Conservation (phyloP, 1,139 yeast species). For the Zhuliangozyma blackwelliae region DNA sequence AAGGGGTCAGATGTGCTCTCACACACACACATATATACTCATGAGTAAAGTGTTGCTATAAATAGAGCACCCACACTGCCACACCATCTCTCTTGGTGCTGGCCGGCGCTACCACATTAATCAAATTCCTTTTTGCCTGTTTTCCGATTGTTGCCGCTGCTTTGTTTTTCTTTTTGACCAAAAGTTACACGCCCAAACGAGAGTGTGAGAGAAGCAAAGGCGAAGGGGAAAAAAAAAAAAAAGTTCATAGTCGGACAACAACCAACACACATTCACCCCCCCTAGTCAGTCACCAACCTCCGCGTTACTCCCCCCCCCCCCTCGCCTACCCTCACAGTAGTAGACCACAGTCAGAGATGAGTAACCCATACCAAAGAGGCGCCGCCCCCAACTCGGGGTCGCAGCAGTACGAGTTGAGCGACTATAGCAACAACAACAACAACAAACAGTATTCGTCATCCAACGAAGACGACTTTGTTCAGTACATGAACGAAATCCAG, state of each 20-base stretch:
- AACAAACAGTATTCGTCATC: constrained; percentile 14
- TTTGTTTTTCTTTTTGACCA: neutral
- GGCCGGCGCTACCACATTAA: too few species aligned
- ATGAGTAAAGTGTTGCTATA: too few species aligned
- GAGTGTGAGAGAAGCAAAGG: constrained; percentile 1
- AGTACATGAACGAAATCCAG: constrained; percentile 79
- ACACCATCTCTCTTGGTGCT: too few species aligned
- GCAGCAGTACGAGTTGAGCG: constrained; percentile 23
- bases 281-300: too few species aligned
- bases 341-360: constrained; percentile 13
- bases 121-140: too few species aligned
- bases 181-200: neutral
- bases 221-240: neutral
- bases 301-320: too few species aligned
- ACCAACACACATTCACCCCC: too few species aligned
- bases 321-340: too few species aligned
- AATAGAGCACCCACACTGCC: too few species aligned
- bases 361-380: constrained; percentile 22
- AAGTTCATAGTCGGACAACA: neutral
- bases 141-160: neutral
- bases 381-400: constrained; percentile 6
- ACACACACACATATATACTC: too few species aligned
- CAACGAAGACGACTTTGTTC: constrained; percentile 58
- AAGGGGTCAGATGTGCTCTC: too few species aligned
- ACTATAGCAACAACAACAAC: constrained; percentile 19